phyloP scores from a whole-genome alignment of 73 alveolate species.

The Symbiodinium natans region DNA sequence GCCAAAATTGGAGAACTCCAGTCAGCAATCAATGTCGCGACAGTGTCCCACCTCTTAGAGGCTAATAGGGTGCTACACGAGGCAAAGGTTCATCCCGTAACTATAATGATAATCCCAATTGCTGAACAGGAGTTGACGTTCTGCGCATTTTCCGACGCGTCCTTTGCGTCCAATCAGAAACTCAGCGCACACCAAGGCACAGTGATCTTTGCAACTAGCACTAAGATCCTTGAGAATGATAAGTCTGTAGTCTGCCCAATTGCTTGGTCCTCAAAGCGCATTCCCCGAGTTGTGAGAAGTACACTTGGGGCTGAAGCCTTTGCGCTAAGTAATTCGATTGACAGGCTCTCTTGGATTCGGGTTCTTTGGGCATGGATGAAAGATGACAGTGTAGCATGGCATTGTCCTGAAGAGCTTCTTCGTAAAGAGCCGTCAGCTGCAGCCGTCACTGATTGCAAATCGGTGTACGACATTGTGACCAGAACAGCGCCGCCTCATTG shows the following conservation, averaged over 20 bases:
- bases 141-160: neutral
- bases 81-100: neutral
- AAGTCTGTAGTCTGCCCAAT: neutral
- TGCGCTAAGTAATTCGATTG: neutral
- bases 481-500: conserved; percentile 4
- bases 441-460: neutral
- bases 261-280: neutral
- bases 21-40: neutral
- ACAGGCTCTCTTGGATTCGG: neutral
- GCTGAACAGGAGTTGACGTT: neutral
- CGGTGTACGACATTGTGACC: neutral
- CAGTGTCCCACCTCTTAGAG: neutral
- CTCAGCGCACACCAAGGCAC: conserved; percentile 21
- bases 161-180: neutral
- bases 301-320: conserved; percentile 21
- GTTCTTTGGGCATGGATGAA: neutral
- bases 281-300: conserved; percentile 17
- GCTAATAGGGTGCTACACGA: neutral
- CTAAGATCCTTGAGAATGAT: neutral
- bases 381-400: neutral
- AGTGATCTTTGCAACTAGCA: neutral
- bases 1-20: neutral
- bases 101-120: neutral
- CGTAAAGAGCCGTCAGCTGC: neutral
- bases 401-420: neutral